Percentiles rank a stretch among this genome's conserved stretches.
phyloP scores from a whole-genome alignment of 2,329 filamentous ascomycete species.

The Alternaria triticimaculans region DNA sequence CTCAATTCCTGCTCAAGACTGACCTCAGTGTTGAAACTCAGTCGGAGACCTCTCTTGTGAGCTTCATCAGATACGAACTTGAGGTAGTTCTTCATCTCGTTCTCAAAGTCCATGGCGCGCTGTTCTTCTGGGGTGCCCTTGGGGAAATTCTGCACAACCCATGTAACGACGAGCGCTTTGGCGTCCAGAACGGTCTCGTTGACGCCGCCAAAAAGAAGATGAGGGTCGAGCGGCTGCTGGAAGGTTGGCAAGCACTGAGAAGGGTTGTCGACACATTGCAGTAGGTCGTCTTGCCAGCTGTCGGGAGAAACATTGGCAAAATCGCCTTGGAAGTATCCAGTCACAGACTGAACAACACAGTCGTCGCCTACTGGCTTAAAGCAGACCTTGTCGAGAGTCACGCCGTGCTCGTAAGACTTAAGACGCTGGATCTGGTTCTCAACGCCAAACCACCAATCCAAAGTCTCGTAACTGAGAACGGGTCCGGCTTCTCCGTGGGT shows the following conservation, averaged over 20 bases:
- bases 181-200: slow-evolving; percentile 72
- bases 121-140: slow-evolving; percentile 75
- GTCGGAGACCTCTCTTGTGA: slow-evolving; percentile 73
- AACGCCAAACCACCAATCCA: slow-evolving; percentile 92
- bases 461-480: slow-evolving; percentile 85
- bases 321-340: slow-evolving; percentile 81
- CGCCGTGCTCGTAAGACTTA: slow-evolving; percentile 71
- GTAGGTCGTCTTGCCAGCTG: slow-evolving; percentile 75
- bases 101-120: slow-evolving; percentile 88
- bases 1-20: slow-evolving; percentile 95
- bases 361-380: slow-evolving; percentile 90
- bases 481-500: slow-evolving; percentile 71
- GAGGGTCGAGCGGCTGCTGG: slow-evolving; percentile 84
- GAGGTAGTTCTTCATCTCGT: slow-evolving; percentile 74
- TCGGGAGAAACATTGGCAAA: slow-evolving; percentile 66
- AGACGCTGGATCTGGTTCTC: slow-evolving; percentile 78
- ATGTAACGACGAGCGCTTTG: slow-evolving; percentile 84
- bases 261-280: slow-evolving; percentile 77
- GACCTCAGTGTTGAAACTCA: slow-evolving; percentile 95
- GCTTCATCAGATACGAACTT: slow-evolving; percentile 84
- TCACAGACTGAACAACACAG: slow-evolving; percentile 92
- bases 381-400: slow-evolving; percentile 82
- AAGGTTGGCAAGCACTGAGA: slow-evolving; percentile 85
- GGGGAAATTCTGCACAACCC: slow-evolving; percentile 88
- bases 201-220: slow-evolving; percentile 85